Evolutionary conservation across 345 rosid genomes (phyloP).

Genomic region (Camelina sativa): DNA sequence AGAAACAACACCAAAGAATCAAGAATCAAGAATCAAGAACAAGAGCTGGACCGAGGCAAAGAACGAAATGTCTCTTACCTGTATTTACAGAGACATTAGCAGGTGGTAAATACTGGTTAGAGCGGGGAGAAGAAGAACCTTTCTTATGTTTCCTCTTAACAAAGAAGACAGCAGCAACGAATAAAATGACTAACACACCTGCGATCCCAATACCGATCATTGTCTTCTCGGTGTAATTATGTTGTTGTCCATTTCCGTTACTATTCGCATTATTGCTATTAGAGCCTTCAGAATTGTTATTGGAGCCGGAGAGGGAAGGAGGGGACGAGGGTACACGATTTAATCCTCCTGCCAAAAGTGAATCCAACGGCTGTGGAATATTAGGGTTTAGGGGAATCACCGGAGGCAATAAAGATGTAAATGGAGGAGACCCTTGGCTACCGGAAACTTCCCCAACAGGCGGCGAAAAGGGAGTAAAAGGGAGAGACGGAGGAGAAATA

Average conservation of each 20-base stretch:
- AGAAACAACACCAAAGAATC: not conserved
- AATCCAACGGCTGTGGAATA: slow-evolving; percentile 24
- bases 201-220: slow-evolving; percentile 45
- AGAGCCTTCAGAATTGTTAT: slow-evolving; percentile 21
- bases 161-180: slow-evolving; percentile 47
- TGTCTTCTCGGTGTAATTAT: slow-evolving; percentile 37
- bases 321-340: slow-evolving; percentile 37
- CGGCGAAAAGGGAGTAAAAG: slow-evolving; percentile 21
- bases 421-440: slow-evolving; percentile 33
- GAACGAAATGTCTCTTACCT: slow-evolving; percentile 41
- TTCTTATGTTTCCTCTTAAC: slow-evolving; percentile 46
- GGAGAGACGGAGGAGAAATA: slow-evolving; percentile 28
- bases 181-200: slow-evolving; percentile 46
- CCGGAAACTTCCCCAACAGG: not conserved
- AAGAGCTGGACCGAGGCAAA: too few relatives aligned
- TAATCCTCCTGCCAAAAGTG: slow-evolving; percentile 25
- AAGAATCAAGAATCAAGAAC: not conserved
- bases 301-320: slow-evolving; percentile 36
- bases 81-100: slow-evolving; percentile 48
- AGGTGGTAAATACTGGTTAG: slow-evolving; percentile 49
- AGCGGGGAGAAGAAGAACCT: slow-evolving; percentile 28
- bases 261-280: slow-evolving; percentile 16
- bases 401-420: slow-evolving; percentile 19
- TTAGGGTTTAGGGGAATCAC: slow-evolving; percentile 24
- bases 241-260: not conserved